Evolutionary conservation across 495 filamentous ascomycete species (phyloP), one percentile per base, ranked within the genome.

Genomic region (Tuber indicum): DNA sequence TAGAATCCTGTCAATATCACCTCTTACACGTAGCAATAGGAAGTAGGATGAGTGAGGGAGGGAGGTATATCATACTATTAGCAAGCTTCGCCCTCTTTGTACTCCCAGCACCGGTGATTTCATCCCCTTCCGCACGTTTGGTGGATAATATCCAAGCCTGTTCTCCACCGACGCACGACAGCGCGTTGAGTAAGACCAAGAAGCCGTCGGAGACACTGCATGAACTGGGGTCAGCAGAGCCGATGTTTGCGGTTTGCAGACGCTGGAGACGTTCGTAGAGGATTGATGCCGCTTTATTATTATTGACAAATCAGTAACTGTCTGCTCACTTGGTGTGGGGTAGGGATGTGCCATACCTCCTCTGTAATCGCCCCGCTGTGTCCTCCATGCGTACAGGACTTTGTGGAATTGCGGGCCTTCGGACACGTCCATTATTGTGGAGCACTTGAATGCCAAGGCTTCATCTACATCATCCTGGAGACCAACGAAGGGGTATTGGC

Each of bases 331-430:
- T 1, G 32, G 7, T 62, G 21, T 73, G 12, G 32, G 7, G 42
- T 73, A 32, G 10, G 58, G 58, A 14, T 1, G 32, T 36, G 74
- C 16, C 75, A 16, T 75, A 77, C 75, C 75, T 72, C 95, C 96
- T 52, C 94, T 92, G 85, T 92, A 96, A 84, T 99, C 93, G 74
- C 89, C 88, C 72, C 91, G 91, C 78, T 89, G 89, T 75, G 97
- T 90, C 73, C 96, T 90, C 88, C 93, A 98, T 36, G 94, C 90
- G 79, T 97, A 96, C 43, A 98, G 89, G 69, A 97, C 90, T 80
- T 93, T 91, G 82, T 91, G 91, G 84, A 92, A 94, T 10, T 89
- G 91, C 1, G 89, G 86, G 41, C 88, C 89, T 36, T 86, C 85
- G 66, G 86, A 83, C 46, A 92, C 87, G 78, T 90, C 90, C 36